phyloP scores from a whole-genome alignment of 805 yeast genomes.

The Yarrowia deformans region DNA sequence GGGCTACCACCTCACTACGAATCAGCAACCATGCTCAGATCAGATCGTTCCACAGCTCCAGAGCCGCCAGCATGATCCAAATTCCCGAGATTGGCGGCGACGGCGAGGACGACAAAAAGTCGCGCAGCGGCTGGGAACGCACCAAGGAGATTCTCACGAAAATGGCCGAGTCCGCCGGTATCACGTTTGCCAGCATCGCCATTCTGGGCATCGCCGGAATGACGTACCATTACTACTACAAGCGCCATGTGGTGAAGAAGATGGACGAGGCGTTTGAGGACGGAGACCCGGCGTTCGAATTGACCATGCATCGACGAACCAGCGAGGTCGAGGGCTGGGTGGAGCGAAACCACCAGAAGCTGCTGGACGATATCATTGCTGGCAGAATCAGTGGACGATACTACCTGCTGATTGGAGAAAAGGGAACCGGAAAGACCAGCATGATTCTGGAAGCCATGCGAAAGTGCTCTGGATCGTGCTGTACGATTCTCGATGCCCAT shows the following conservation, averaged over 20 bases:
- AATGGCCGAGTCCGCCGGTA: slow-evolving; percentile 66
- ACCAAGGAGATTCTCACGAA: slow-evolving; percentile 41
- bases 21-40: background rate
- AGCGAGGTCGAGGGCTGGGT: slow-evolving; percentile 62
- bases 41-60: slow-evolving; percentile 7
- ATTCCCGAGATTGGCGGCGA: slow-evolving; percentile 33
- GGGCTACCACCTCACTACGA: background rate
- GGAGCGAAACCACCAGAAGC: slow-evolving; percentile 68
- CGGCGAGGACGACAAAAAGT: slow-evolving; percentile 40
- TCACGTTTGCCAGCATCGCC: slow-evolving; percentile 71
- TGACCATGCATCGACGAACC: slow-evolving; percentile 58
- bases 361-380: slow-evolving; percentile 67
- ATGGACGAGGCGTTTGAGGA: slow-evolving; percentile 70
- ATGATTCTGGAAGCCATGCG: slow-evolving; percentile 74
- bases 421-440: slow-evolving; percentile 86
- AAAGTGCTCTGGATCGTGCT: slow-evolving; percentile 66
- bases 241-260: slow-evolving; percentile 64
- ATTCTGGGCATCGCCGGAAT: slow-evolving; percentile 76
- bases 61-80: background rate
- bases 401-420: slow-evolving; percentile 77
- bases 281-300: slow-evolving; percentile 69
- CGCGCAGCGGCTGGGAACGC: slow-evolving; percentile 25
- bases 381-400: slow-evolving; percentile 75
- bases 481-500: slow-evolving; percentile 79
- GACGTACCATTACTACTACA: slow-evolving; percentile 70